A percentile compares a stretch with the other conserved stretches of the same genome.
These are phyloP conservation scores for Tylopilus cervinicoccineus DNA, from an alignment of 768 basidiomycete genomes.

Conservation along the genomic window DNA sequence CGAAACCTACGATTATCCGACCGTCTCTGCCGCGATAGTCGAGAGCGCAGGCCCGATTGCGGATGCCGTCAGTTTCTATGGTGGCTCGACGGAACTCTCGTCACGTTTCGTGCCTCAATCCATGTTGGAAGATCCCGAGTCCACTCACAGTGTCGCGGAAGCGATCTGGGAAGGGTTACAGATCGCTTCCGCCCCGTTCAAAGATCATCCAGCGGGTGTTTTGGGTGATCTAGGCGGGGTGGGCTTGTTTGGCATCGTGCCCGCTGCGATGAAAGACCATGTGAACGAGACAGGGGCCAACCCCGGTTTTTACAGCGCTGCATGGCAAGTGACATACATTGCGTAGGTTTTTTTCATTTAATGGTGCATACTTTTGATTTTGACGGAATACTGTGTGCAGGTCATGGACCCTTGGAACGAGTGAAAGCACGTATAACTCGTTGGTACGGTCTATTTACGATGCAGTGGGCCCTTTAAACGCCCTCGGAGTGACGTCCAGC, in stretches of 20 bases:
- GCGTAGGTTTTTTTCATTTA: not conserved
- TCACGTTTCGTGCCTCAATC: slow-evolving; percentile 18
- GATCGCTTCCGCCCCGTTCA: not conserved
- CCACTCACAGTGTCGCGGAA: slow-evolving; percentile 9
- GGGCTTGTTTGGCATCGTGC: slow-evolving; percentile 13
- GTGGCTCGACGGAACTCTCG: slow-evolving; percentile 4
- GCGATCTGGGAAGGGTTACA: slow-evolving; percentile 16
- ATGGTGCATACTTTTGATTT: not conserved
- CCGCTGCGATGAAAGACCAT: slow-evolving; percentile 4
- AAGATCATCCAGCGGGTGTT: not conserved
- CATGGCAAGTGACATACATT: slow-evolving; percentile 11
- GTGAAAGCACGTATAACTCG: not conserved
- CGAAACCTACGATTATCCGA: slow-evolving; percentile 10
- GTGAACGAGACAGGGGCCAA: slow-evolving; percentile 18
- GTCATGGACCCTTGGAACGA: slow-evolving; percentile 12
- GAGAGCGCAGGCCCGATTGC: slow-evolving; percentile 3
- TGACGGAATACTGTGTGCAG: not conserved
- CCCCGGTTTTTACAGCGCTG: slow-evolving; percentile 16
- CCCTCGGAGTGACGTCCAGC: slow-evolving; percentile 12
- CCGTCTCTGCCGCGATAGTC: slow-evolving; percentile 7
- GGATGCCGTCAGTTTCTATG: slow-evolving; percentile 9
- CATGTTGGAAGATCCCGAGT: slow-evolving; percentile 1
- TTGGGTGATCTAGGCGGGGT: not conserved
- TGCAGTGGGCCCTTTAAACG: slow-evolving; percentile 7
- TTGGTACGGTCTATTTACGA: not conserved